Percentiles rank a stretch among this genome's conserved stretches.
Evolutionary conservation across 352 stramenopile species (phyloP).

Genomic region (Pythium sukuiense): DNA sequence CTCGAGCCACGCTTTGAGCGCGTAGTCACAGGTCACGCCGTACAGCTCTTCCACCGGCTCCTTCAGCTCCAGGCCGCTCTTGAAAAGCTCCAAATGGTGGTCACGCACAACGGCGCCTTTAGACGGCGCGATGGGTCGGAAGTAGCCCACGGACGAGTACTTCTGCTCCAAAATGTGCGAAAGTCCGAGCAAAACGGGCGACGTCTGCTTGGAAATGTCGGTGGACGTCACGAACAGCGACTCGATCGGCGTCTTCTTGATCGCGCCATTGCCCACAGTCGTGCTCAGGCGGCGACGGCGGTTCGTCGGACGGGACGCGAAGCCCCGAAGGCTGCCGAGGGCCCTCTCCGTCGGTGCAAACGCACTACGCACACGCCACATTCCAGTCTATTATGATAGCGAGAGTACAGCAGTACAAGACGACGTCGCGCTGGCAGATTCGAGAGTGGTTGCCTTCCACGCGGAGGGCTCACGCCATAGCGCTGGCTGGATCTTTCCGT

Average conservation of each 20-base stretch:
- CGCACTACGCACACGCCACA: conserved; percentile 20
- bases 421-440: not conserved
- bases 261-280: conserved; percentile 5
- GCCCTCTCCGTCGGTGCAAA: conserved; percentile 11
- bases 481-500: conserved; percentile 1
- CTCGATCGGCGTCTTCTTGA: conserved; percentile 44
- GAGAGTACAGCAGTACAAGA: not conserved
- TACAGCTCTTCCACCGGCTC: conserved; percentile 49
- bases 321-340: conserved; percentile 7
- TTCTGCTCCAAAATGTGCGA: conserved; percentile 74
- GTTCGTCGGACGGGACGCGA: conserved; percentile 11
- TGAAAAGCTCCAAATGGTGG: conserved; percentile 75
- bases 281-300: conserved; percentile 21
- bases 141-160: conserved; percentile 71
- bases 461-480: not conserved
- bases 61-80: conserved; percentile 52
- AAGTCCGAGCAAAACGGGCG: conserved; percentile 68
- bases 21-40: conserved; percentile 56
- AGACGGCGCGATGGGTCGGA: conserved; percentile 67
- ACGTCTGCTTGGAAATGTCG: conserved; percentile 58
- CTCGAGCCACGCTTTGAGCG: conserved; percentile 50
- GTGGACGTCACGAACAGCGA: conserved; percentile 74
- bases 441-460: not conserved
- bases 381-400: not conserved
- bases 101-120: conserved; percentile 34